phyloP scores from a whole-genome alignment of 345 rosid genomes.

The Sisymbrium altissimum region DNA sequence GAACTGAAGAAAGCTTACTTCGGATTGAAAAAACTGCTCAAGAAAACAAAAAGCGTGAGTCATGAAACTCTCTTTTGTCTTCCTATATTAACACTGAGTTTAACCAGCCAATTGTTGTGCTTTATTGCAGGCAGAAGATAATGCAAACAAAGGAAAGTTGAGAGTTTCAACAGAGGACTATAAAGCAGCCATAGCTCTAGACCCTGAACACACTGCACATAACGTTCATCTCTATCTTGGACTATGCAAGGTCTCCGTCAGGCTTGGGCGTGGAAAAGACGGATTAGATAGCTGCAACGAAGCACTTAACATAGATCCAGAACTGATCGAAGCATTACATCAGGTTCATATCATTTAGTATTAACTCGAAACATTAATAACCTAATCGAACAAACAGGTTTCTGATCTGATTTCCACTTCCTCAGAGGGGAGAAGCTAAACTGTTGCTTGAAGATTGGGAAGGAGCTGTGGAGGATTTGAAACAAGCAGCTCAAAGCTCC shows the following conservation, averaged over 20 bases:
- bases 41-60: slow-evolving; percentile 93
- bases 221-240: slow-evolving; percentile 93
- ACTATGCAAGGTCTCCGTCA: slow-evolving; percentile 82
- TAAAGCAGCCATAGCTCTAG: slow-evolving; percentile 78
- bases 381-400: background rate
- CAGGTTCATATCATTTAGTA: slow-evolving; percentile 50
- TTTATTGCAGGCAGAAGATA: slow-evolving; percentile 81
- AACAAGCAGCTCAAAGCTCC: slow-evolving; percentile 77
- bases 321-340: slow-evolving; percentile 84
- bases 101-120: background rate
- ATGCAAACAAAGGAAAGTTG: slow-evolving; percentile 79
- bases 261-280: slow-evolving; percentile 95
- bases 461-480: slow-evolving; percentile 94
- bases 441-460: slow-evolving; percentile 92
- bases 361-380: background rate
- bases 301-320: slow-evolving; percentile 76
- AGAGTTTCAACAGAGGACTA: slow-evolving; percentile 90
- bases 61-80: background rate
- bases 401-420: slow-evolving; percentile 18
- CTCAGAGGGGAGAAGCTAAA: slow-evolving; percentile 95
- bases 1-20: slow-evolving; percentile 95
- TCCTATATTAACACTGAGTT: background rate
- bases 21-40: slow-evolving; percentile 85
- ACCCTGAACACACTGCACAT: slow-evolving; percentile 80
- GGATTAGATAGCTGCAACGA: slow-evolving; percentile 79